Evolutionary conservation across 306 rosid genomes (phyloP).

Genomic region (Quercus suber): DNA sequence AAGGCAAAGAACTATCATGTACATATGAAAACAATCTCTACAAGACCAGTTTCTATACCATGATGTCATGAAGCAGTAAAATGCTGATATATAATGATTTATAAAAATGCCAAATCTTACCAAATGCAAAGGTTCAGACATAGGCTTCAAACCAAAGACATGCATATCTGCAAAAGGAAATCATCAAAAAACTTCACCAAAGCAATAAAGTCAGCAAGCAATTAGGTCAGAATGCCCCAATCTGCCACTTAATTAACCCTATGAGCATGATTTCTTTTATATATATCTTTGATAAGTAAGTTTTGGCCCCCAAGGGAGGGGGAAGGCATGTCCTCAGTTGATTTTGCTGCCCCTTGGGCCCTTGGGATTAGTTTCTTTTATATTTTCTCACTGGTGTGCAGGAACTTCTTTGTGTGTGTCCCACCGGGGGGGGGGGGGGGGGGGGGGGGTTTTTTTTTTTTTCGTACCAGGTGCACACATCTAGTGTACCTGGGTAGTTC

Average conservation of each 20-base stretch:
- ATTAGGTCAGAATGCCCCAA: not conserved
- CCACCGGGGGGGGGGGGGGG: no score
- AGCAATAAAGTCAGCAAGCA: not conserved
- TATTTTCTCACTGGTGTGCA: not conserved
- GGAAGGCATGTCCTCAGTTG: no score
- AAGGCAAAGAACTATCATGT: not conserved
- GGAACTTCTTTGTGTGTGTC: not conserved
- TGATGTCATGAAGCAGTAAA: not conserved
- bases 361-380: not conserved
- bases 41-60: not conserved
- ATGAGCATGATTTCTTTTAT: not conserved
- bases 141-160: slow-evolving; percentile 62
- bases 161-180: slow-evolving; percentile 51
- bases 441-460: no score
- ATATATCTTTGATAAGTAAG: not conserved
- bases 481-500: no score
- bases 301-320: no score
- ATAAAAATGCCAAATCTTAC: slow-evolving; percentile 38
- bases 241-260: not conserved
- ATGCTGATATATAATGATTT: not conserved
- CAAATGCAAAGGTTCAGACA: slow-evolving; percentile 77
- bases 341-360: no score
- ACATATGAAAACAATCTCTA: not conserved
- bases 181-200: slow-evolving; percentile 6
- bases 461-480: no score